Conservation (phyloP, 2,329 filamentous ascomycete species). For the Nigrograna mackinnonii region DNA sequence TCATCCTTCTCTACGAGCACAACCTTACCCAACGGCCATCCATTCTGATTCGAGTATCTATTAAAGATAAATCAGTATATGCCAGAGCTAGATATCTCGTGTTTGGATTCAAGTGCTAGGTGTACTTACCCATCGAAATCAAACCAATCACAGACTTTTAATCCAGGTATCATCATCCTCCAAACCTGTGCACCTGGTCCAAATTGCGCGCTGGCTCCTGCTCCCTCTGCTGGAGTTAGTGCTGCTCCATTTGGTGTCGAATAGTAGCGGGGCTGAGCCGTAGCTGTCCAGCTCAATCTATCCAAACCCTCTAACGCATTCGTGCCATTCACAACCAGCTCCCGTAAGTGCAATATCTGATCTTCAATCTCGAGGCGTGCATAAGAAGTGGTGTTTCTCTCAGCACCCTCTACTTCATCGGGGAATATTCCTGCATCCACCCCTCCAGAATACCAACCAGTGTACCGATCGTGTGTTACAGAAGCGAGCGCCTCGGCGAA, state of each 20-base stretch:
- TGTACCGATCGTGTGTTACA: slow-evolving; percentile 18
- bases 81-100: too few relatives aligned
- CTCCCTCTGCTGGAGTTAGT: slow-evolving; percentile 29
- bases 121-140: slow-evolving; percentile 32
- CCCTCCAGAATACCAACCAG: slow-evolving; percentile 22
- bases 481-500: slow-evolving; percentile 23
- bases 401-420: slow-evolving; percentile 14
- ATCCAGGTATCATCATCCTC: slow-evolving; percentile 27
- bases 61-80: slow-evolving; percentile 36
- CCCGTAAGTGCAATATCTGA: slow-evolving; percentile 29
- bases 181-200: slow-evolving; percentile 28
- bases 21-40: slow-evolving; percentile 33
- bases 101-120: not conserved
- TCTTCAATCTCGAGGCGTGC: slow-evolving; percentile 26
- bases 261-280: slow-evolving; percentile 18
- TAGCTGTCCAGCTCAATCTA: slow-evolving; percentile 23
- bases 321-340: slow-evolving; percentile 29
- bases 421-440: slow-evolving; percentile 20
- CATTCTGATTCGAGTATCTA: slow-evolving; percentile 32
- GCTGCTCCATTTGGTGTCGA: slow-evolving; percentile 24
- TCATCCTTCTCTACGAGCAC: slow-evolving; percentile 22
- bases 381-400: slow-evolving; percentile 15
- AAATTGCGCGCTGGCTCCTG: slow-evolving; percentile 23
- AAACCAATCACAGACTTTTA: slow-evolving; percentile 32
- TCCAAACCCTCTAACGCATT: slow-evolving; percentile 32